Conservation (phyloP, 352 stramenopile species). For the Phytophthora colocasiae region DNA sequence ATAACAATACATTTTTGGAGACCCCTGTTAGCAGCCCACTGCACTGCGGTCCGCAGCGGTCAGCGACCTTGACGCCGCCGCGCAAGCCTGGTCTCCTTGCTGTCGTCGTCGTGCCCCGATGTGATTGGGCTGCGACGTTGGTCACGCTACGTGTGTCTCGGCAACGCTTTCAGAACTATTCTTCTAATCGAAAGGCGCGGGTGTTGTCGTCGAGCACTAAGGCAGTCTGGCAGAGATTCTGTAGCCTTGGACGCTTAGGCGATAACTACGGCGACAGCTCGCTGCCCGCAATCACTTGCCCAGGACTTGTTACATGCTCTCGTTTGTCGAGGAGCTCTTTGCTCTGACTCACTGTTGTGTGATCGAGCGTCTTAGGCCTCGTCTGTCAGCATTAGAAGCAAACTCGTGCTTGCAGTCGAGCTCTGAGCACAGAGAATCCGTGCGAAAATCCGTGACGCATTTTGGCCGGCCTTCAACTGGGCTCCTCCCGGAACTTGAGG, state of each 20-base stretch:
- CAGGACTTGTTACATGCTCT: too few species aligned
- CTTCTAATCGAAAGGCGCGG: slow-evolving; percentile 8
- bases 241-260: neutral
- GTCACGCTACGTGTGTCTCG: neutral
- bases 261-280: neutral
- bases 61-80: neutral
- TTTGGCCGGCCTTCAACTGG: neutral
- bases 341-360: slow-evolving; percentile 3
- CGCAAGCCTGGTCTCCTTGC: neutral
- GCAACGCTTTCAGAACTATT: neutral
- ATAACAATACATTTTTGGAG: too few species aligned
- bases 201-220: slow-evolving; percentile 1
- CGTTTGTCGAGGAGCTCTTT: neutral
- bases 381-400: neutral
- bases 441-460: neutral
- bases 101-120: neutral
- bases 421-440: neutral
- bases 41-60: neutral
- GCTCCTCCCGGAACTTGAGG: neutral
- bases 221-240: neutral
- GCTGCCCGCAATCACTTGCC: too few species aligned
- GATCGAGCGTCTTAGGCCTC: neutral
- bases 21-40: neutral
- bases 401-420: neutral
- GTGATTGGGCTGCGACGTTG: slow-evolving; percentile 3